phyloP scores from a whole-genome alignment of 805 yeast species.

The Lipomyces oligophaga region DNA sequence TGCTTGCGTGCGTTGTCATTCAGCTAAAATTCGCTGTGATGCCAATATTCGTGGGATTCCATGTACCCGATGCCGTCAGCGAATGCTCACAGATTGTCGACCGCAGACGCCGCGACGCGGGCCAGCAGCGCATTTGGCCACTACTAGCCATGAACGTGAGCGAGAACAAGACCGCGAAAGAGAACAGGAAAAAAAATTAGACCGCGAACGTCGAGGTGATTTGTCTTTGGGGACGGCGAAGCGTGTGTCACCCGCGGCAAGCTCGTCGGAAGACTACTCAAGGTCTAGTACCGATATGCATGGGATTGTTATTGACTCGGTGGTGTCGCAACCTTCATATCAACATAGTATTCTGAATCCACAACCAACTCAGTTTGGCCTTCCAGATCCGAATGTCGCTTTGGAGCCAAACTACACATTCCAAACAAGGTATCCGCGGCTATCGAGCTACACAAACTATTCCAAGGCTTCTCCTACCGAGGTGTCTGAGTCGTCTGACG shows the following conservation, averaged over 20 bases:
- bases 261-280: background rate
- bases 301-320: too few species aligned
- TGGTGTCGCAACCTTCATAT: too few species aligned
- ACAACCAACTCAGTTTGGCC: too few species aligned
- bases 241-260: background rate
- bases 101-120: background rate
- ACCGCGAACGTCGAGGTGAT: background rate
- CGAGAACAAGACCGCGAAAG: background rate
- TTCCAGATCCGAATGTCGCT: too few species aligned
- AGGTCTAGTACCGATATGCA: too few species aligned
- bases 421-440: too few species aligned
- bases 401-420: too few species aligned
- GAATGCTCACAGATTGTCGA: background rate
- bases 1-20: constrained; percentile 1
- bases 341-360: too few species aligned
- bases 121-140: background rate
- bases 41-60: background rate
- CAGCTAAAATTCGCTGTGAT: background rate
- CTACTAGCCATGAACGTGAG: background rate
- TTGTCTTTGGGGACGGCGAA: background rate
- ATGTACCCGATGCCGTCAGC: constrained; percentile 1
- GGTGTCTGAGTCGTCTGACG: too few species aligned
- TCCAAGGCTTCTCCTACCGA: too few species aligned
- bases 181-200: background rate
- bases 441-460: too few species aligned